phyloP scores from a whole-genome alignment of 495 filamentous ascomycete genomes.

The Staphylotrichum longicolle region DNA sequence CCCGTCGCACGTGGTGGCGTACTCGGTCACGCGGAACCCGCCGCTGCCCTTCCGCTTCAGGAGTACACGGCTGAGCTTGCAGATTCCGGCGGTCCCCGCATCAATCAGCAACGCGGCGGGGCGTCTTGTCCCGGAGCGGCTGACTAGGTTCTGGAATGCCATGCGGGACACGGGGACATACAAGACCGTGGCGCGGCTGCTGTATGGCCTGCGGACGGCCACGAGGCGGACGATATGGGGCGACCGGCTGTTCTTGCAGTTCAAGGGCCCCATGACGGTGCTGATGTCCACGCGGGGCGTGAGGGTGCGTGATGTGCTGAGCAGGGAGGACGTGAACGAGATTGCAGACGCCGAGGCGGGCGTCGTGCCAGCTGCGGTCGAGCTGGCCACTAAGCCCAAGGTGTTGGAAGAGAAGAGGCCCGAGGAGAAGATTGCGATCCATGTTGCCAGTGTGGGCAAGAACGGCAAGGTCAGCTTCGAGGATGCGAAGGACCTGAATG shows the following conservation, averaged over 20 bases:
- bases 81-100: constrained; percentile 64
- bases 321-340: constrained; percentile 75
- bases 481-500: constrained; percentile 54
- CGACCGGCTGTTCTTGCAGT: constrained; percentile 85
- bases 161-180: constrained; percentile 69
- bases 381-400: constrained; percentile 42
- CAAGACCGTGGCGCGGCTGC: constrained; percentile 57
- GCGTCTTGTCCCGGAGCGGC: constrained; percentile 44
- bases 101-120: constrained; percentile 48
- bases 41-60: constrained; percentile 83
- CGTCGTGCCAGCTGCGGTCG: constrained; percentile 49
- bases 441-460: constrained; percentile 58
- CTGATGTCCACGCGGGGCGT: constrained; percentile 80
- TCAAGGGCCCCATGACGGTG: constrained; percentile 79
- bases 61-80: constrained; percentile 70
- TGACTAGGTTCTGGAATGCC: constrained; percentile 62
- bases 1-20: constrained; percentile 84
- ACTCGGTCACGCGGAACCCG: constrained; percentile 68
- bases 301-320: constrained; percentile 71
- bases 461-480: constrained; percentile 71
- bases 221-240: constrained; percentile 84
- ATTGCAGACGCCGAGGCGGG: constrained; percentile 71
- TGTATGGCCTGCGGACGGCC: constrained; percentile 70
- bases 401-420: constrained; percentile 29
- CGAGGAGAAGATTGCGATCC: constrained; percentile 42